Conservation (phyloP, 306 rosid genomes). For the Cucumis sativus region Cucumber_9930_V3 NC_026657.2:5307001-5307500, state of each 20-base stretch:
- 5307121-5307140: background rate
- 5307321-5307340: conserved; percentile 39
- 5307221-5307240: conserved; percentile 24
- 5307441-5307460: conserved; percentile 47
- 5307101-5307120: background rate
- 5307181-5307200: conserved; percentile 46
- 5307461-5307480: conserved; percentile 55
- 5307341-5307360: conserved; percentile 36
- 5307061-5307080: background rate
- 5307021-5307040: background rate
- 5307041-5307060: background rate
- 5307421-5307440: conserved; percentile 51
- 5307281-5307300: conserved; percentile 21
- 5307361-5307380: conserved; percentile 36
- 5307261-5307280: conserved; percentile 32
- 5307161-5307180: conserved; percentile 52
- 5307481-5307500: conserved; percentile 35
- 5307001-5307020: background rate
- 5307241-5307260: conserved; percentile 23
- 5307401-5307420: conserved; percentile 43
- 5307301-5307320: background rate
- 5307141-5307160: conserved; percentile 4
- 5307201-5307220: conserved; percentile 51
- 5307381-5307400: conserved; percentile 36
- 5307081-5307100: background rate